Evolutionary conservation across 495 filamentous ascomycete species (phyloP).

Genomic region (Podospora appendiculata): DNA sequence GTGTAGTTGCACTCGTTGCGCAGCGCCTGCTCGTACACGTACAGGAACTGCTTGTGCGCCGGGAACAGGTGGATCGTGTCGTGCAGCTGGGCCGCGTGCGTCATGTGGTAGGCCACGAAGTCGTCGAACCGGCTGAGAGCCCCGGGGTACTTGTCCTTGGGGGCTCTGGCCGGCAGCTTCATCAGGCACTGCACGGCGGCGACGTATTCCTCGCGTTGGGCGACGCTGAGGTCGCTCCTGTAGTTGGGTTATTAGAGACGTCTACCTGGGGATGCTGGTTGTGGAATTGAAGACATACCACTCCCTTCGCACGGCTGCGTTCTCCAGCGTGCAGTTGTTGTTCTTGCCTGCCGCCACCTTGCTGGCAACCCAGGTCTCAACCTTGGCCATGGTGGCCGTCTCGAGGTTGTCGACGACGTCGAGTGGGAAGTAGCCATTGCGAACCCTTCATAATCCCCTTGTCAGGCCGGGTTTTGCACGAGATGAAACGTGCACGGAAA

Average conservation of each 20-base stretch:
- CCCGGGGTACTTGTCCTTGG: slow-evolving; percentile 37
- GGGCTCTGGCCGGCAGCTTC: slow-evolving; percentile 31
- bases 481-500: not conserved
- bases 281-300: slow-evolving; percentile 25
- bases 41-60: slow-evolving; percentile 64
- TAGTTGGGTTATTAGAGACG: not conserved
- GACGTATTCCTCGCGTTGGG: slow-evolving; percentile 45
- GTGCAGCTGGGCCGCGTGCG: slow-evolving; percentile 41
- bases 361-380: slow-evolving; percentile 27
- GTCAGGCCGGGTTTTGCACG: not conserved
- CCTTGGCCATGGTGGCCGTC: slow-evolving; percentile 27
- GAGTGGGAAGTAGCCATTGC: slow-evolving; percentile 28
- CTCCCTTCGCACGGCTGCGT: slow-evolving; percentile 39
- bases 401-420: slow-evolving; percentile 33
- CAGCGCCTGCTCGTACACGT: slow-evolving; percentile 57
- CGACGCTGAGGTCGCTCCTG: slow-evolving; percentile 38
- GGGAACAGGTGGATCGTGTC: slow-evolving; percentile 53
- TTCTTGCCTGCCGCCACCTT: slow-evolving; percentile 32
- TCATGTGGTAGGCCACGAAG: slow-evolving; percentile 44
- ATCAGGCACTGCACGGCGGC: slow-evolving; percentile 41
- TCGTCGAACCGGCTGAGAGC: slow-evolving; percentile 45
- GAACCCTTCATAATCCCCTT: slow-evolving; percentile 11
- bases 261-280: too few relatives aligned
- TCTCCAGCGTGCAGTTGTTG: slow-evolving; percentile 41
- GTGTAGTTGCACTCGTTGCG: slow-evolving; percentile 63